Base-by-base conservation (phyloP, 208 protist species). In the Wallacemonas collosoma region DNA sequence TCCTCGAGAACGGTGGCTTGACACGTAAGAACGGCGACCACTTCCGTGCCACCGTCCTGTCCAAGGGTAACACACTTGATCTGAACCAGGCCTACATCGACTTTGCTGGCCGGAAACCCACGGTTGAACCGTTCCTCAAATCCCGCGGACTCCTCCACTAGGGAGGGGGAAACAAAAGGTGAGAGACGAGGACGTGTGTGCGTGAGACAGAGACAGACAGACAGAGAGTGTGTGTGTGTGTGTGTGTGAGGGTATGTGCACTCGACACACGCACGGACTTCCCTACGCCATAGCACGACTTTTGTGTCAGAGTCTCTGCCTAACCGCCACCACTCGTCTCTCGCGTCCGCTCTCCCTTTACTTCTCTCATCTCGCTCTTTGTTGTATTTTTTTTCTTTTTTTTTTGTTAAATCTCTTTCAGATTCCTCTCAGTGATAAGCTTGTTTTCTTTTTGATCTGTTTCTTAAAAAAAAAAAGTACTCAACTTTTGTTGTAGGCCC, bases 31-130 rank as follows among this genome's bases (percentile, higher is more conserved):
- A 81, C 64, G 90, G 90, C 50, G 73, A 81, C 51, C 76, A 86
- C 56, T 90, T 95, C 75, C 78, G 90, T 47, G 65, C 85, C 53
- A 89, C 84, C n/a, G 77, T 95, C 1, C 82, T 95, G 1, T 86
- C 82, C 36, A 55, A 79, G 41, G 90, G 88, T 61, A 90, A 86
- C 64, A 80, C 77, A 0, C 40, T 73, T 8, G 79, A 84, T 47
- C 72, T 85, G 45, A 80, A 85, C 60, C 69, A 92, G 56, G 78
- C 70, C 3, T 89, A 80, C 60, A 72, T 68, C 62, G 70, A 76
- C 66, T 82, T 89, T 61, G 75, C 81, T 1, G 84, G 79, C 1
- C 71, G 81, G 11, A 78, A 77, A 57, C 80, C 84, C 1, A 60
- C 39, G 48, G 60, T 61, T 7, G 40, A 41, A 41, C 47, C 66